Conservation (phyloP, 768 basidiomycete genomes). For the Mycena sanguinolenta region DNA sequence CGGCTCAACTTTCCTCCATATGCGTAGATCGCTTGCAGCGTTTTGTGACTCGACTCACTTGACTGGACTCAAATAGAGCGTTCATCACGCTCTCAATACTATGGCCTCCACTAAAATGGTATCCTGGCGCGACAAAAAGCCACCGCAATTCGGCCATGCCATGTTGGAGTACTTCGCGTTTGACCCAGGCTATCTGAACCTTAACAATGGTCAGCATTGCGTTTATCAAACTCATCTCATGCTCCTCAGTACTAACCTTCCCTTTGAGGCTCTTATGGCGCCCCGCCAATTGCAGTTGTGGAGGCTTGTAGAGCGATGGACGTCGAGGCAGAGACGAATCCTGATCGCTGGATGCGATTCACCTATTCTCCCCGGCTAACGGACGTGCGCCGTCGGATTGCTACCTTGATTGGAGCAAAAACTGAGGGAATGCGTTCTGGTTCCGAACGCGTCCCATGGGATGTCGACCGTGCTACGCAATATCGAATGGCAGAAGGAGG, state of each 20-base stretch:
- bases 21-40: no score
- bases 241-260: slow-evolving; percentile 24
- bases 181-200: slow-evolving; percentile 53
- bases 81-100: not conserved
- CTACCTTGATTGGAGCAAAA: slow-evolving; percentile 61
- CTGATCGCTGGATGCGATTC: slow-evolving; percentile 63
- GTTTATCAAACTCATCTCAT: slow-evolving; percentile 4
- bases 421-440: slow-evolving; percentile 63
- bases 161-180: slow-evolving; percentile 60
- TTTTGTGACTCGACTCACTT: not conserved
- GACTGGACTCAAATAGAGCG: not conserved
- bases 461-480: slow-evolving; percentile 74
- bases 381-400: slow-evolving; percentile 58
- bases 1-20: no score
- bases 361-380: slow-evolving; percentile 46
- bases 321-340: slow-evolving; percentile 58
- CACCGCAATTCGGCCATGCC: slow-evolving; percentile 60
- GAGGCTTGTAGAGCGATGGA: slow-evolving; percentile 53
- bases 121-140: slow-evolving; percentile 29
- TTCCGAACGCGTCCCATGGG: slow-evolving; percentile 69
- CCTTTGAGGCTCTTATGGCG: slow-evolving; percentile 63
- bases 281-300: slow-evolving; percentile 61
- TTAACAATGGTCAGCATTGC: slow-evolving; percentile 56
- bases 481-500: slow-evolving; percentile 70
- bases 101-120: slow-evolving; percentile 1